Evolutionary conservation across 2,329 filamentous ascomycete genomes (phyloP).

Genomic region (Colletotrichum orchidophilum): DNA sequence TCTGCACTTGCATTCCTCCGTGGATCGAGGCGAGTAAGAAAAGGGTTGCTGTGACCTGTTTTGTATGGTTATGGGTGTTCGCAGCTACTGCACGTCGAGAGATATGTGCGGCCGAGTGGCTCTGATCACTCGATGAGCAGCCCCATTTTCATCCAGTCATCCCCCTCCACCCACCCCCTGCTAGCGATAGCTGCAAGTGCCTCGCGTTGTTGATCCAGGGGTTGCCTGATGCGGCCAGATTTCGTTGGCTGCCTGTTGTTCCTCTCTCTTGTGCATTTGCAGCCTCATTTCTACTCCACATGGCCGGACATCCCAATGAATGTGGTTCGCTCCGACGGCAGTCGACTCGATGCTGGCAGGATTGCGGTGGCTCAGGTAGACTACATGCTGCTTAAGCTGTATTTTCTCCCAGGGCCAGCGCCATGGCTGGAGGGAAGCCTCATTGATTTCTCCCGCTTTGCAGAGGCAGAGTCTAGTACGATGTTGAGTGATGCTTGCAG

Average conservation of each 20-base stretch:
- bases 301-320: neutral
- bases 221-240: neutral
- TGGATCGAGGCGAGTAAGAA: neutral
- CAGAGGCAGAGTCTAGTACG: neutral
- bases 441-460: neutral
- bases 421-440: neutral
- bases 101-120: slow-evolving; percentile 8
- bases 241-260: slow-evolving; percentile 9
- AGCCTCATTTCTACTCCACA: slow-evolving; percentile 15
- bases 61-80: neutral
- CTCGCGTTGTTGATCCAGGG: neutral
- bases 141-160: slow-evolving; percentile 24
- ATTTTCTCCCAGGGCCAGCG: neutral
- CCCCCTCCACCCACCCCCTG: neutral
- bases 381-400: neutral
- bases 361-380: neutral
- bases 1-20: neutral
- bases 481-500: neutral
- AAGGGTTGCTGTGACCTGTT: neutral
- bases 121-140: slow-evolving; percentile 4
- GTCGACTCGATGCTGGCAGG: neutral
- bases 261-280: neutral
- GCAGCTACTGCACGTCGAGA: slow-evolving; percentile 16
- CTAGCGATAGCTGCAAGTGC: neutral
- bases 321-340: neutral